These are phyloP conservation scores for Ophiocordyceps sinensis DNA, from an alignment of 2,329 filamentous ascomycete species.

Conservation along the genomic window DNA sequence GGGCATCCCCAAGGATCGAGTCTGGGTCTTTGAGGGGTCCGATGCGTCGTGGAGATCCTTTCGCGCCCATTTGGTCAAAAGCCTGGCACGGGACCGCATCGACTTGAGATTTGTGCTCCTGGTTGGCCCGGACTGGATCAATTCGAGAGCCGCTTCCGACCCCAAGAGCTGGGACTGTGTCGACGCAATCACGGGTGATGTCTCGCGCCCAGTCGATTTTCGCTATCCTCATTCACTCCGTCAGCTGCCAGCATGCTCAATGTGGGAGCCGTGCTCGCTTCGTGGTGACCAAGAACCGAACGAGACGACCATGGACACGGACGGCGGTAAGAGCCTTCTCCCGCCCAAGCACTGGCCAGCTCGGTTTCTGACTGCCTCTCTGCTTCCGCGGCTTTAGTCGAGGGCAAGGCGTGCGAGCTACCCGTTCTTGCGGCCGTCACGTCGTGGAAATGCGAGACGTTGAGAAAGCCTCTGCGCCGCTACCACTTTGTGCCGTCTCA, in stretches of 20 bases:
- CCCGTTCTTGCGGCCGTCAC: no score
- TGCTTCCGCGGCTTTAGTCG: not conserved
- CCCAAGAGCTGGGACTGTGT: slow-evolving; percentile 9
- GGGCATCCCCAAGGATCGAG: slow-evolving; percentile 5
- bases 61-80: slow-evolving; percentile 2
- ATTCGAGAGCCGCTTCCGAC: slow-evolving; percentile 1
- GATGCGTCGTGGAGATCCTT: slow-evolving; percentile 7
- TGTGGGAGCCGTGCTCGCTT: slow-evolving; percentile 4
- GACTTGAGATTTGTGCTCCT: slow-evolving; percentile 11
- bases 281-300: no score
- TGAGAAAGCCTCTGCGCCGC: slow-evolving; percentile 5
- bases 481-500: slow-evolving; percentile 8
- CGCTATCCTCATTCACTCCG: slow-evolving; percentile 8
- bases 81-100: slow-evolving; percentile 2
- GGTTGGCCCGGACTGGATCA: slow-evolving; percentile 11
- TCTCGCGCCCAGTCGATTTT: slow-evolving; percentile 12
- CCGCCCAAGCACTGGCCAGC: not conserved
- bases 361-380: not conserved
- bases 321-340: not conserved
- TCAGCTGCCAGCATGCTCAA: slow-evolving; percentile 8
- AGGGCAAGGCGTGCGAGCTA: not conserved
- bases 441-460: slow-evolving; percentile 6
- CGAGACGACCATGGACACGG: not conserved
- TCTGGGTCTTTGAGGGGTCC: slow-evolving; percentile 10
- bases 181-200: slow-evolving; percentile 11